phyloP scores from a whole-genome alignment of 345 rosid species.

The Syzygium aromaticum region DNA sequence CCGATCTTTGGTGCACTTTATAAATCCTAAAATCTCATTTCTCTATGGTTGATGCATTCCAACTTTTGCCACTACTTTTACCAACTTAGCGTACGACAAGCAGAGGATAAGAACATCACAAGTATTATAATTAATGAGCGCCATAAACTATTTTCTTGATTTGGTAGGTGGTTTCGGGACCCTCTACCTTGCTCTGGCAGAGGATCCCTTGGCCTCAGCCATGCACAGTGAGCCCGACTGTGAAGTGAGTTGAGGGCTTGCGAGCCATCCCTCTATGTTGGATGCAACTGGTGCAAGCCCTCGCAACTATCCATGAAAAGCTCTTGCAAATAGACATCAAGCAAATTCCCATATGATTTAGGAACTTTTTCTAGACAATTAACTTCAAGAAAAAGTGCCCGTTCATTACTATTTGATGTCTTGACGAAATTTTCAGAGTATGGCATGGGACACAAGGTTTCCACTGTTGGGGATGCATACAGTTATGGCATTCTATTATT shows the following conservation, averaged over 20 bases:
- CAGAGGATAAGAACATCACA: no score
- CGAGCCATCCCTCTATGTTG: not conserved
- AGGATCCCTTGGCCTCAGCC: not conserved
- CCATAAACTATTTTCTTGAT: no score
- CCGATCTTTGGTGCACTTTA: not conserved
- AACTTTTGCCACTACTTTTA: not conserved
- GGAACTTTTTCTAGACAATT: not conserved
- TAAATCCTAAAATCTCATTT: not conserved
- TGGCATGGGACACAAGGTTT: not conserved
- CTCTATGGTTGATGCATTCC: not conserved
- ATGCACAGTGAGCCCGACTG: fast-evolving
- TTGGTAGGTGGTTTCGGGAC: not conserved
- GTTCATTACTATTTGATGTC: not conserved
- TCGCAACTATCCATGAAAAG: not conserved
- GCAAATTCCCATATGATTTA: not conserved
- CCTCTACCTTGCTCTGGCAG: not conserved
- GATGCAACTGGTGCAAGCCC: fast-evolving
- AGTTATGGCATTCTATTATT: not conserved
- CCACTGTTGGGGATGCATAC: not conserved
- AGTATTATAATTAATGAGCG: no score
- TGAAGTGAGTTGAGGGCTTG: not conserved
- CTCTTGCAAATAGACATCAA: not conserved
- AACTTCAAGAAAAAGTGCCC: not conserved
- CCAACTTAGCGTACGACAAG: no score
- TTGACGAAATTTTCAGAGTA: not conserved